Conservation (phyloP, 192 early-diverging fungal genomes). For the Umbelopsis sp. region DNA sequence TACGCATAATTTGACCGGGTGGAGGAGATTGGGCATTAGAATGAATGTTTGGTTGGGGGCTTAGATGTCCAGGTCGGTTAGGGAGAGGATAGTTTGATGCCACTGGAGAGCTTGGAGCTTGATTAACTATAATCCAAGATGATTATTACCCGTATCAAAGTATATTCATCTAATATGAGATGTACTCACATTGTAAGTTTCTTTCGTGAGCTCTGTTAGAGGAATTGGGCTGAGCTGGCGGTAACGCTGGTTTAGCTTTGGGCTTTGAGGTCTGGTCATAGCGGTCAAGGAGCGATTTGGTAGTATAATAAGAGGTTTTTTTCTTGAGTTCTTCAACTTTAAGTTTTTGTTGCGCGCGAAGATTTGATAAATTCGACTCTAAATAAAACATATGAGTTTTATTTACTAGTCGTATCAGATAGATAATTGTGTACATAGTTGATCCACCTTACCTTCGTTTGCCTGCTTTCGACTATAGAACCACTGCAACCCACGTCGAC, state of each 20-base stretch:
- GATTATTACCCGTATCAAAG: background rate
- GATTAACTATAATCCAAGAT: background rate
- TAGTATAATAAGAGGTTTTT: slow-evolving; percentile 88
- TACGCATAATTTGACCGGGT: background rate
- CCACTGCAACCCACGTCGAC: slow-evolving; percentile 22
- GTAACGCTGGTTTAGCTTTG: background rate
- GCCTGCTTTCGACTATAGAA: slow-evolving; percentile 53
- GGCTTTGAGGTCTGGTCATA: slow-evolving; percentile 61
- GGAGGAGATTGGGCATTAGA: background rate
- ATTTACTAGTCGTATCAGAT: background rate
- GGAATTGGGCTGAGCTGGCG: background rate
- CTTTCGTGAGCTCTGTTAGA: background rate
- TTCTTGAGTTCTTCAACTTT: slow-evolving; percentile 95
- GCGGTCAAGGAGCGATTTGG: slow-evolving; percentile 85
- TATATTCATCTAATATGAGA: no score
- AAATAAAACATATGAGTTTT: background rate
- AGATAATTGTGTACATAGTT: background rate
- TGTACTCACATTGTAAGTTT: background rate
- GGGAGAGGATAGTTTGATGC: background rate
- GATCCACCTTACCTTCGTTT: slow-evolving; percentile 41
- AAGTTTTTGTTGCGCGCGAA: slow-evolving; percentile 62
- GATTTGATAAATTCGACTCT: slow-evolving; percentile 43
- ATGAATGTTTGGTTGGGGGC: background rate
- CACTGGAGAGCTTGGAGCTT: background rate
- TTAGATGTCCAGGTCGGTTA: background rate